Evolutionary conservation across 192 early-diverging fungal genomes (phyloP).

Genomic region (Globomyces pollinis-pini): DNA sequence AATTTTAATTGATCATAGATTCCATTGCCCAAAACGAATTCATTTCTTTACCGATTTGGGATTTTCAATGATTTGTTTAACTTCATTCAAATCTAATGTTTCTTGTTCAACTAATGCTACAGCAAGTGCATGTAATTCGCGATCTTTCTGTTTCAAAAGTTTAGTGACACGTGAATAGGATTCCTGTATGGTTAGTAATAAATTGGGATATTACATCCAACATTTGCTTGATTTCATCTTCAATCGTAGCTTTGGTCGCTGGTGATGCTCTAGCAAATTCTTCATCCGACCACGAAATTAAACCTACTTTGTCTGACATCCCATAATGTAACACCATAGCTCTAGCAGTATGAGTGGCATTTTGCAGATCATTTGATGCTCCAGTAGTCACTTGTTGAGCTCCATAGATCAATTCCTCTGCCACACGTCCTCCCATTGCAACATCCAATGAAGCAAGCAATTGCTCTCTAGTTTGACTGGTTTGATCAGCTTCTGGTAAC

Average conservation of each 20-base stretch:
- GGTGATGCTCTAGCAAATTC: conserved; percentile 65
- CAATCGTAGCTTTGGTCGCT: conserved; percentile 73
- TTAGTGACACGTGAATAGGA: conserved; percentile 63
- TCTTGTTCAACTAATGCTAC: conserved; percentile 91
- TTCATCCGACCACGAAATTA: conserved; percentile 67
- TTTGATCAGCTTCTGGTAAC: conserved; percentile 85
- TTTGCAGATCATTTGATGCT: conserved; percentile 81
- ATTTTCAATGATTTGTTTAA: conserved; percentile 67
- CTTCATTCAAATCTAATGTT: conserved; percentile 84
- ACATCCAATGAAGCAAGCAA: conserved; percentile 87
- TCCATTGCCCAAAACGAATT: background rate
- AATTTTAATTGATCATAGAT: background rate
- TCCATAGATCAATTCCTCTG: conserved; percentile 96
- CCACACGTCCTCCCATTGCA: conserved; percentile 96
- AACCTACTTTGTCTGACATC: conserved; percentile 91
- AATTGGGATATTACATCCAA: conserved; percentile 45
- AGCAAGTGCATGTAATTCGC: conserved; percentile 86
- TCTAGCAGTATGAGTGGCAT: conserved; percentile 82
- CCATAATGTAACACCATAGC: conserved; percentile 88
- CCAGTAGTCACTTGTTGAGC: conserved; percentile 90
- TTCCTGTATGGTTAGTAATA: conserved; percentile 30
- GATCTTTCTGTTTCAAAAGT: conserved; percentile 67
- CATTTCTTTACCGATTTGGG: too few species aligned
- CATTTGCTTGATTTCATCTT: conserved; percentile 72
- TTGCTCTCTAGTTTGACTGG: conserved; percentile 72